Evolutionary conservation across 139 green algal species (phyloP), one percentile per base, ranked within the genome.

Genomic region (Haematococcus lacustris): DNA sequence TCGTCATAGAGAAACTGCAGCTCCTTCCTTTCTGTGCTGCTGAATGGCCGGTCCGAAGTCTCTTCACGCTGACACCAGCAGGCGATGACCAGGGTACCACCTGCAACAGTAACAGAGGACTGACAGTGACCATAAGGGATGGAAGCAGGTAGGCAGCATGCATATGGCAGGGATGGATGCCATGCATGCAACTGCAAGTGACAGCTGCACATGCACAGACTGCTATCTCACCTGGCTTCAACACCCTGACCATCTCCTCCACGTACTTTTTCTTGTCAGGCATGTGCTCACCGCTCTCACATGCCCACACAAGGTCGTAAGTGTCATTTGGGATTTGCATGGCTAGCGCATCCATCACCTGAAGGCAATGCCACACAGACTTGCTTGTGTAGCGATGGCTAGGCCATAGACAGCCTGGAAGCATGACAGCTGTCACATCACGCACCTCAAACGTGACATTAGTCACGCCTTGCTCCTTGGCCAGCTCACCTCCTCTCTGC

Each of bases 241-340:
- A 21, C 30, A 75, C 70, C n/a, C 70, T 57, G 38, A 57, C 39
- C 70, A 70, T 67, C 39, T 70, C 70, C n/a, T 65, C 51, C 3
- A 61, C 70, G 39, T 78, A 78, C 74, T 89, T 88, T 64, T 87
- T 89, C 86, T 98, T 98, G 88, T 98, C 92, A 3, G 94, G 94
- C 94, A 98, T 98, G 87, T 98, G 94, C 86, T 98, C 94, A 3
- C 94, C 94, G 23, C 73, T 89, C 87, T 98, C 94, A 72, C 96
- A 97, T 3, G 91, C 96, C 93, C 94, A 98, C 67, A 98, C 94
- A 51, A 98, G 77, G 82, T 98, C 94, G 69, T 97, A 98, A 9
- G 66, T 82, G 81, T 94, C 78, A 76, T 97, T 91, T 7, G 77
- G 75, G 69, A 93, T 96, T 1, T 86, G 73, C 92, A 98, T 97